Base-by-base conservation (phyloP, 2,329 filamentous ascomycete genomes). In the Ophiostoma quercus region DNA sequence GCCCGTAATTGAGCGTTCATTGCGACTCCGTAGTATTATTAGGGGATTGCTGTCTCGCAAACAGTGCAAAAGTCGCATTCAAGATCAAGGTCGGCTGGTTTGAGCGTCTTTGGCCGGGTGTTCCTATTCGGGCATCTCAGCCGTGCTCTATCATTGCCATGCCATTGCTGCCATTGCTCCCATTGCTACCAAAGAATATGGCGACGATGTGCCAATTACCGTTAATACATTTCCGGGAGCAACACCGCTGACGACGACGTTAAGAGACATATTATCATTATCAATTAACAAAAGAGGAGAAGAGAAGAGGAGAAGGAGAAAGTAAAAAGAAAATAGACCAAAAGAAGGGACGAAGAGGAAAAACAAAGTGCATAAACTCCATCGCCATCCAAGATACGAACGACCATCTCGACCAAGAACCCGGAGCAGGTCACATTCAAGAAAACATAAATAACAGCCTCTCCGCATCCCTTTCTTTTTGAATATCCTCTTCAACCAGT, bases 361-460 rank as follows among this genome's bases (percentile, higher is more conserved):
- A 57, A 57, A 57, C 51, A 57, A 57, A 57, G 51, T 57, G n/a
- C 51, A 57, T 57, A 25, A 25, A 57, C 51, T 19, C 51, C 51
- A 25, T 57, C 51, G 51, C 51, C 51, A 25, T 22, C 51, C 51
- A 25, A 57, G n/a, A 57, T 11, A 57, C n/a, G 11, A 57, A 41
- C 39, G 39, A 12, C 11, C 12, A 41, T 41, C 39, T 57, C 22
- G 7, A 57, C 22, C n/a, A 12, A 57, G 51, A 5, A 57, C 51
- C 47, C n/a, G 51, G 51, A 57, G n/a, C 8, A 57, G 51, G 22
- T n/a, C 43, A 29, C 22, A 22, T 3, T 12, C 51, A 22, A 12
- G 22, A 25, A 25, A 25, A 22, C 22, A 29, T 57, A 57, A 57
- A 57, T 57, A 57, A 11, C n/a, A 57, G 8, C 22, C 8, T 57